Conservation (phyloP, 805 yeast species). For the Saitoella complicata region DNA sequence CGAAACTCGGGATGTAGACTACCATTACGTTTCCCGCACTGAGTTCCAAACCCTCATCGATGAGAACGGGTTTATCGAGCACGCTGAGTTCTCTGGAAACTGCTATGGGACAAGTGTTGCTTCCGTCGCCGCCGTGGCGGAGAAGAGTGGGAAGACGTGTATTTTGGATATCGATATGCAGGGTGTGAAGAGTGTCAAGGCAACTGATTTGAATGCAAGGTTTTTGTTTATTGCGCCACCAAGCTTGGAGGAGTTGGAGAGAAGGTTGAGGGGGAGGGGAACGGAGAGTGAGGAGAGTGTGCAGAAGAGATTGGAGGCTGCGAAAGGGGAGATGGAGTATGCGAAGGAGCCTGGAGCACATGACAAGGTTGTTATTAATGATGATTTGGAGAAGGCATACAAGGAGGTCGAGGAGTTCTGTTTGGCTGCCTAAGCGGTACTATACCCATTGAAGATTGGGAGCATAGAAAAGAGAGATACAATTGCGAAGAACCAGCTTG, state of each 20-base stretch:
- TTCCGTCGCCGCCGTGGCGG: conserved; percentile 59
- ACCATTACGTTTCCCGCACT: conserved; percentile 70
- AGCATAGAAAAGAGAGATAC: too few relatives aligned
- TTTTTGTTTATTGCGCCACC: conserved; percentile 88
- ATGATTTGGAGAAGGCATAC: conserved; percentile 81
- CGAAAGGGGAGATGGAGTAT: conserved; percentile 74
- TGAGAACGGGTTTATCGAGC: conserved; percentile 70
- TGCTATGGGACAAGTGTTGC: conserved; percentile 87
- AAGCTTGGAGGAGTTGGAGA: conserved; percentile 56
- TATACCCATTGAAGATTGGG: too few relatives aligned
- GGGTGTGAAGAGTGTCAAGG: conserved; percentile 87
- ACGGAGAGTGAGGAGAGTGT: conserved; percentile 83
- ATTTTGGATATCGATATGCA: conserved; percentile 97
- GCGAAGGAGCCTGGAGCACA: conserved; percentile 76
- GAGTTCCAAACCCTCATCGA: conserved; percentile 63
- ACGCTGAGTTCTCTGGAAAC: conserved; percentile 97
- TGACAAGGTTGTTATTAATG: conserved; percentile 77
- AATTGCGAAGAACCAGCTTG: too few relatives aligned
- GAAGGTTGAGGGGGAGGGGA: conserved; percentile 75
- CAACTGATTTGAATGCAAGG: conserved; percentile 66
- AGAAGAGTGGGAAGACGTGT: conserved; percentile 51
- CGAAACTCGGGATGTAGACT: conserved; percentile 76
- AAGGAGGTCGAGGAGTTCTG: conserved; percentile 63
- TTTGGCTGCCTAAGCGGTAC: conserved; percentile 22
- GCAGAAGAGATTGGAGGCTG: conserved; percentile 72